Evolutionary conservation across 441 rosid species (phyloP).

Genomic region (Populus hybrid): DNA sequence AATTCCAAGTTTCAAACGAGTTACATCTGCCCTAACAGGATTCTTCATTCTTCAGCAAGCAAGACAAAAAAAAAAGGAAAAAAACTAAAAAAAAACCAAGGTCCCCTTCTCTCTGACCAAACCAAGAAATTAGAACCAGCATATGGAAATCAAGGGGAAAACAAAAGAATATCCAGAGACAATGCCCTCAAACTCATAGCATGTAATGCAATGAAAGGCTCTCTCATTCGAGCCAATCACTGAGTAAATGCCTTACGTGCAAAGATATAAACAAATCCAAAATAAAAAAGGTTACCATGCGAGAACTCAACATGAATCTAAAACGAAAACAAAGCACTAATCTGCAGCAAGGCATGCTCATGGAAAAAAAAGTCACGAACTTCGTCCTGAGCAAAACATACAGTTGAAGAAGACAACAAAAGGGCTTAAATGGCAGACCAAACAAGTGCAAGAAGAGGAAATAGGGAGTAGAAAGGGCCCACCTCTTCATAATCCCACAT

Average conservation of each 20-base stretch:
- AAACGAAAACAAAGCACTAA: neutral
- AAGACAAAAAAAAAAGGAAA: neutral
- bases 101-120: neutral
- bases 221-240: neutral
- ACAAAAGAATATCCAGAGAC: neutral
- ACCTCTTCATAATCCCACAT: conserved; percentile 81
- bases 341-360: neutral
- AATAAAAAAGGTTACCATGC: neutral
- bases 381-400: neutral
- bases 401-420: neutral
- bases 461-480: conserved; percentile 9
- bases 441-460: neutral
- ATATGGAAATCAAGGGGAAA: neutral
- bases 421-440: neutral
- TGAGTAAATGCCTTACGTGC: no score
- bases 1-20: conserved; percentile 11
- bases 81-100: no score
- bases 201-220: no score
- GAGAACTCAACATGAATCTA: neutral
- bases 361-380: neutral
- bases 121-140: neutral
- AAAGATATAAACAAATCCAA: neutral
- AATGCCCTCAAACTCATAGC: no score
- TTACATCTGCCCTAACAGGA: neutral
- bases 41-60: neutral